Evolutionary conservation across 768 basidiomycete genomes (phyloP).

Genomic region (Pisolithus sp.): DNA sequence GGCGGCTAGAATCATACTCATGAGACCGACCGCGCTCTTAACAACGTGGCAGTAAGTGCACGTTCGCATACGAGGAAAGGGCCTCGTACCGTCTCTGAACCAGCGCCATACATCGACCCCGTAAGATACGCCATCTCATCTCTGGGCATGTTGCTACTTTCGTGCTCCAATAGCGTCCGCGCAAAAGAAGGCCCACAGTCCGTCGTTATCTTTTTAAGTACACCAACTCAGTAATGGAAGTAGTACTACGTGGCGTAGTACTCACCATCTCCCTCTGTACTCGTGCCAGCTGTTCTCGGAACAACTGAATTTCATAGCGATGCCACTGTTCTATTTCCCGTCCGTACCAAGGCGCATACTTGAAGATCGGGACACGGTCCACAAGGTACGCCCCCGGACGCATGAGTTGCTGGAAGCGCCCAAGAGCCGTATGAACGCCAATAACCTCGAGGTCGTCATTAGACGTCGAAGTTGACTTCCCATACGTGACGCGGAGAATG

Average conservation of each 20-base stretch:
- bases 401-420: constrained; percentile 21
- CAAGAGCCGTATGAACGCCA: constrained; percentile 9
- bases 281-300: constrained; percentile 41
- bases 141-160: constrained; percentile 38
- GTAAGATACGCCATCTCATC: constrained; percentile 54
- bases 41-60: not conserved
- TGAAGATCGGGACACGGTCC: constrained; percentile 27
- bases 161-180: constrained; percentile 44
- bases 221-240: not conserved
- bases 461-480: constrained; percentile 17
- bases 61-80: not conserved
- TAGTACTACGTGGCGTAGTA: not conserved
- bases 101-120: constrained; percentile 54
- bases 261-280: constrained; percentile 40
- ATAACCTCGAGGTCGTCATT: constrained; percentile 19
- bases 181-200: constrained; percentile 35
- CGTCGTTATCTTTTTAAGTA: constrained; percentile 4
- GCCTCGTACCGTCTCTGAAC: constrained; percentile 40
- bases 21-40: constrained; percentile 45
- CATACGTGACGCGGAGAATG: constrained; percentile 18
- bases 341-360: constrained; percentile 52
- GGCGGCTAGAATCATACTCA: constrained; percentile 46
- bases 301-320: constrained; percentile 42
- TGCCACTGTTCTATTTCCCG: constrained; percentile 47
- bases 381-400: constrained; percentile 30